Percentiles rank a stretch among this genome's conserved stretches.
Conservation (phyloP, 2,329 filamentous ascomycete genomes). For the Phyllosticta citrichinensis region DNA sequence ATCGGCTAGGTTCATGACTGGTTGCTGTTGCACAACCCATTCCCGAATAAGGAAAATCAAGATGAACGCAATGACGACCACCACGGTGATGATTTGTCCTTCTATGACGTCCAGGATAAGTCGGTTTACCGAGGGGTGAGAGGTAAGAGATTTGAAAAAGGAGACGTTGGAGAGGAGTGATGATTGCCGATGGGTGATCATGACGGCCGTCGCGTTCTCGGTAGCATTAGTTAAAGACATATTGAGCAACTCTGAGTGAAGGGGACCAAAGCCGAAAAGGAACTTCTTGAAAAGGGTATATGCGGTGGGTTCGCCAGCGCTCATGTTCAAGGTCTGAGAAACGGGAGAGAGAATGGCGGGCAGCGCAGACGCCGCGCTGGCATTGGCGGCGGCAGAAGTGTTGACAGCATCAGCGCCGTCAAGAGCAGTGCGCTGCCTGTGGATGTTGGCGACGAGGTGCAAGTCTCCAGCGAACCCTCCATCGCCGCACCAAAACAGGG, state of each 20-base stretch:
- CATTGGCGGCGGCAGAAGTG: slow-evolving; percentile 14
- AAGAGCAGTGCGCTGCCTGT: not conserved
- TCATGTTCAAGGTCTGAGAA: slow-evolving; percentile 33
- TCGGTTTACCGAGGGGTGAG: slow-evolving; percentile 63
- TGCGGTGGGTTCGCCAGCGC: slow-evolving; percentile 34
- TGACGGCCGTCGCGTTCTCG: slow-evolving; percentile 18
- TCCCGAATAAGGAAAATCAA: slow-evolving; percentile 93
- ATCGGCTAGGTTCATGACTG: slow-evolving; percentile 67
- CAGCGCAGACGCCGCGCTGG: slow-evolving; percentile 14
- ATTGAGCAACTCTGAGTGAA: slow-evolving; percentile 20
- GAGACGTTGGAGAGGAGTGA: slow-evolving; percentile 48
- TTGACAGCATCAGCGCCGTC: slow-evolving; percentile 5
- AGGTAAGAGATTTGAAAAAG: slow-evolving; percentile 48
- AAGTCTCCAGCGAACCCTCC: slow-evolving; percentile 51
- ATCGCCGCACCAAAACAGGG: slow-evolving; percentile 90
- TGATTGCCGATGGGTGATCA: slow-evolving; percentile 17
- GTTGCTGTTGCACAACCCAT: slow-evolving; percentile 97
- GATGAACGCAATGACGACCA: slow-evolving; percentile 90
- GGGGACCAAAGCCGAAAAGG: slow-evolving; percentile 22
- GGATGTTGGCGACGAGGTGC: slow-evolving; percentile 19
- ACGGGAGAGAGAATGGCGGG: slow-evolving; percentile 26
- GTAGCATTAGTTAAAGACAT: slow-evolving; percentile 20
- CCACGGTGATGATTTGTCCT: slow-evolving; percentile 83
- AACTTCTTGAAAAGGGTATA: slow-evolving; percentile 38
- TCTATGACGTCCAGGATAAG: slow-evolving; percentile 76